Percentiles rank a stretch among this genome's conserved stretches.
Evolutionary conservation across 176 grass and related monocot species (phyloP).

Genomic region (Rhynchospora tenuis): DNA sequence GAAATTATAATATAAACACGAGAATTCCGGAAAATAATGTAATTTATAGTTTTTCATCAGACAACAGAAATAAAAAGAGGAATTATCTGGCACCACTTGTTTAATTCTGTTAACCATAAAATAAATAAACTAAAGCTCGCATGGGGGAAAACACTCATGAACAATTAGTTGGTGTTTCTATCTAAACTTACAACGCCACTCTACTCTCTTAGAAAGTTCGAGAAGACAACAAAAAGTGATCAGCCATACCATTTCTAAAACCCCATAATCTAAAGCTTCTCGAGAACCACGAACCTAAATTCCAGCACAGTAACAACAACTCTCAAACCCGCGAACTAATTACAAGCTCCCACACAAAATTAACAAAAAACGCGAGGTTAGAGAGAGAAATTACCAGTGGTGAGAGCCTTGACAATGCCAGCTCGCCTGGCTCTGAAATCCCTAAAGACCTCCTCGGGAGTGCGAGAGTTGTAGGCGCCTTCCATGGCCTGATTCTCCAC

Average conservation of each 20-base stretch:
- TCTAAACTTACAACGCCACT: not conserved
- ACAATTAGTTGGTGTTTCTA: not conserved
- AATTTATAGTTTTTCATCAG: too few species aligned
- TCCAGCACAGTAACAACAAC: not conserved
- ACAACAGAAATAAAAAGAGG: not conserved
- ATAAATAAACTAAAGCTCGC: not conserved
- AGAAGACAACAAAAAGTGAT: not conserved
- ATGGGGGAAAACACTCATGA: not conserved
- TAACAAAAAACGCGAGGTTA: not conserved
- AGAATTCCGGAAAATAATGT: not conserved
- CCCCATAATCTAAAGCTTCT: not conserved
- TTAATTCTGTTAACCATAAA: not conserved
- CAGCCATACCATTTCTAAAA: not conserved
- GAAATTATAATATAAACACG: not conserved
- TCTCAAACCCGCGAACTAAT: not conserved
- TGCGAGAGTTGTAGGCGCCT: conserved; percentile 29
- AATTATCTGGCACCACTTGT: not conserved
- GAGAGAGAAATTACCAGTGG: conserved; percentile 27
- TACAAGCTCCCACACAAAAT: not conserved
- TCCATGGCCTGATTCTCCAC: not conserved
- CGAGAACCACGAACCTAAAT: not conserved
- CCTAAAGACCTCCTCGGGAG: conserved; percentile 44
- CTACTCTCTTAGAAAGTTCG: not conserved
- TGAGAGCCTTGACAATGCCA: conserved; percentile 43
- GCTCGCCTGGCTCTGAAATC: conserved; percentile 39